phyloP scores from a whole-genome alignment of 257 asterid genomes.

The Scutellaria baicalensis region DNA sequence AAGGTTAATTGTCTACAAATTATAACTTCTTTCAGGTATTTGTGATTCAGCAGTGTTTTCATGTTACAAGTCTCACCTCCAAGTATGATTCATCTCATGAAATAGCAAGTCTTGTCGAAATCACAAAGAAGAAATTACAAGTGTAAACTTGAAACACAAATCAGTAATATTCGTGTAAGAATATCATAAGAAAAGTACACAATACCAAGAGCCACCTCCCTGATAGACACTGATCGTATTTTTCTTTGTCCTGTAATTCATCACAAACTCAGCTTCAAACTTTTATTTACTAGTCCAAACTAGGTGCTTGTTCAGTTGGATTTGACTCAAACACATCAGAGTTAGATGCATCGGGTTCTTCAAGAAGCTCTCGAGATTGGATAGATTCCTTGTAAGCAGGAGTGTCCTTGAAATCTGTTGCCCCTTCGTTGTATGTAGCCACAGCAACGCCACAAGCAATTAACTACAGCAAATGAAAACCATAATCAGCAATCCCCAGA shows the following conservation, averaged over 20 bases:
- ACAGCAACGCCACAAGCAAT: constrained; percentile 82
- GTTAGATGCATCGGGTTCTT: constrained; percentile 68
- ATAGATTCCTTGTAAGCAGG: constrained; percentile 81
- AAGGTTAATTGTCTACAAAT: background rate
- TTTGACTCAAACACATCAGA: constrained; percentile 84
- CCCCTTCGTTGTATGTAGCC: constrained; percentile 76
- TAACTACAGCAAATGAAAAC: constrained; percentile 33
- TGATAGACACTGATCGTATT: background rate
- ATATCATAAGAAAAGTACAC: background rate
- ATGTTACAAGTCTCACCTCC: background rate
- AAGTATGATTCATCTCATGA: background rate
- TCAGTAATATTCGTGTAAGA: constrained; percentile 3
- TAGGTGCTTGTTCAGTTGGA: constrained; percentile 91
- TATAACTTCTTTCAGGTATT: background rate
- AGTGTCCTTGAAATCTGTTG: constrained; percentile 87
- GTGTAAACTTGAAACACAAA: background rate
- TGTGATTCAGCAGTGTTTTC: background rate
- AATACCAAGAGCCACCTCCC: constrained; percentile 5
- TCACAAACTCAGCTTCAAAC: background rate
- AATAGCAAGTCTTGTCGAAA: background rate
- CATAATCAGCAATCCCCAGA: background rate
- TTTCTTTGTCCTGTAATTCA: background rate
- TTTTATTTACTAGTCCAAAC: constrained; percentile 45
- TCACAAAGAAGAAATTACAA: background rate
- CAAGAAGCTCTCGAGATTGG: constrained; percentile 68